A percentile compares a stretch with the other conserved stretches of the same genome.
Evolutionary conservation across 2,329 filamentous ascomycete species (phyloP).

Genomic region (Botrytis fragariae): DNA sequence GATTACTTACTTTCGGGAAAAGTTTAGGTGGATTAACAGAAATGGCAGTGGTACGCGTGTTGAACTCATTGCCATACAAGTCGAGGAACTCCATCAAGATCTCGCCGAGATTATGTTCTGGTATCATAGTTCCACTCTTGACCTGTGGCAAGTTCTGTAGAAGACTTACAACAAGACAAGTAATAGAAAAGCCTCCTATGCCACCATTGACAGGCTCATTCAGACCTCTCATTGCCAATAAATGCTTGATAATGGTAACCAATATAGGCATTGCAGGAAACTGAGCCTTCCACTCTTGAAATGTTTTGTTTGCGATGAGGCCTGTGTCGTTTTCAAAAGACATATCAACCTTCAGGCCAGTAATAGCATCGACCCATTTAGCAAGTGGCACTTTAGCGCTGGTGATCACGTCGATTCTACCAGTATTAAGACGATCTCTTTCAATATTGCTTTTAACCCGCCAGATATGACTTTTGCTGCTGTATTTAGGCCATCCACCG

Average conservation of each 20-base stretch:
- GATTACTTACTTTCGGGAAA: slow-evolving; percentile 65
- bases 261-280: slow-evolving; percentile 85
- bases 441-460: slow-evolving; percentile 62
- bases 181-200: slow-evolving; percentile 90
- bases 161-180: slow-evolving; percentile 88
- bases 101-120: slow-evolving; percentile 70
- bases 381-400: slow-evolving; percentile 84
- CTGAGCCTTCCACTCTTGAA: slow-evolving; percentile 71
- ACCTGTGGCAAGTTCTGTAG: slow-evolving; percentile 75
- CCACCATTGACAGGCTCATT: slow-evolving; percentile 92
- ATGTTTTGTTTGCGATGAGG: slow-evolving; percentile 75
- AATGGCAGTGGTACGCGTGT: slow-evolving; percentile 69
- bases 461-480: slow-evolving; percentile 46
- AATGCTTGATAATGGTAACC: slow-evolving; percentile 88
- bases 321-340: slow-evolving; percentile 93
- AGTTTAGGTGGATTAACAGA: slow-evolving; percentile 71
- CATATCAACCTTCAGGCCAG: slow-evolving; percentile 82
- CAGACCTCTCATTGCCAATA: slow-evolving; percentile 80
- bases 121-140: slow-evolving; percentile 57
- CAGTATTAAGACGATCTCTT: slow-evolving; percentile 54
- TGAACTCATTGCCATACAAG: slow-evolving; percentile 81
- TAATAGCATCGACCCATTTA: slow-evolving; percentile 80
- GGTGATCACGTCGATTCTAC: slow-evolving; percentile 65
- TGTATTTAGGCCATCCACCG: slow-evolving; percentile 47
- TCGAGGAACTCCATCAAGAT: slow-evolving; percentile 85